Evolutionary conservation across 2,329 filamentous ascomycete genomes (phyloP), one percentile per base, ranked within the genome.

Genomic region (Pseudocercospora eumusae): DNA sequence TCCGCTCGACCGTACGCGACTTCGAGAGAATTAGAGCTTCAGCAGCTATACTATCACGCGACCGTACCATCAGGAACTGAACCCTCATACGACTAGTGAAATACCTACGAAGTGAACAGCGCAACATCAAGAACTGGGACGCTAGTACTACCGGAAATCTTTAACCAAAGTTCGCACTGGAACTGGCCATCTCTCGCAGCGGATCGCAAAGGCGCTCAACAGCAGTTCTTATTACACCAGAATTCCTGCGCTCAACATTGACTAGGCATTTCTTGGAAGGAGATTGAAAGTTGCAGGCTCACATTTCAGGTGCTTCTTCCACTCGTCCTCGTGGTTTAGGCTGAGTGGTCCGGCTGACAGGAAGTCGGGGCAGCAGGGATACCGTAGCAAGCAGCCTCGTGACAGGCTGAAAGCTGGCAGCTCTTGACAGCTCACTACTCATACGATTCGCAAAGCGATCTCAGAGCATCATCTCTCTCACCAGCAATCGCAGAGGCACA

Each of bases 261-360:
- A 20, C 44, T 47, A 20, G 44, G 21, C 44, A 11, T 25, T 21
- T 15, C 9, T 25, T 47, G 21, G 44, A 47, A 21, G 18, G 10
- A 47, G 18, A 25, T 23, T 47, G 20, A 28, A 25, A 52, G 25
- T 28, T 4, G 47, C 20, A 28, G 47, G 21, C 21, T 15, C 11
- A n/a, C 4, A 28, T n/a, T n/a, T 28, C 2, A 4, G 15, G 21
- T 52, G 18, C 47, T 28, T 2, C 25, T 25, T 52, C 25, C 47
- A 28, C 25, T 28, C 25, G 47, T 52, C 47, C 47, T 52, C 21
- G 15, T 52, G 21, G 47, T 11, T 18, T 25, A 7, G 45, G 47
- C 47, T 52, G 47, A 52, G 21, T 25, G 47, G 47, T 15, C 15
- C 47, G 47, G 47, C 47, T 25, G 25, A 52, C 21, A n/a, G 47